Evolutionary conservation across 257 asterid species (phyloP).

Genomic region (Ballota nigra): DNA sequence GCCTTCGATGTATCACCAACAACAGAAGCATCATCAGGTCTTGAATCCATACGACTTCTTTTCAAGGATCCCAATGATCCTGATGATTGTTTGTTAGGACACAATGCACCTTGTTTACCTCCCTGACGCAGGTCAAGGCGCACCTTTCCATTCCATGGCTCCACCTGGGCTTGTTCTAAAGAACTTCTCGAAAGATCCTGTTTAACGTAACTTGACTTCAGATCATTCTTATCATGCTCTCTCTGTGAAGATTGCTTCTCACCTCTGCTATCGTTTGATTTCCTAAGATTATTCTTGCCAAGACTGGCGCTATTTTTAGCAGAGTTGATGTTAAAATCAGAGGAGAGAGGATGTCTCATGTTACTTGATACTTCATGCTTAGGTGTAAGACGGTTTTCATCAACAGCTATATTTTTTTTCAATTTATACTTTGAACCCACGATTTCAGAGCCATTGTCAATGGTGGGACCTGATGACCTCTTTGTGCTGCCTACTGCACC

Average conservation of each 20-base stretch:
- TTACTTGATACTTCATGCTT: slow-evolving; percentile 28
- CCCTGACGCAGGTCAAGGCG: slow-evolving; percentile 40
- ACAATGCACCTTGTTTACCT: slow-evolving; percentile 38
- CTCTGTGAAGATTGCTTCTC: slow-evolving; percentile 34
- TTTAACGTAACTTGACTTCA: slow-evolving; percentile 24
- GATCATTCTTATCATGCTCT: slow-evolving; percentile 29
- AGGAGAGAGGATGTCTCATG: slow-evolving; percentile 25
- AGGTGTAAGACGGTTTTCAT: slow-evolving; percentile 28
- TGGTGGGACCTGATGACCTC: slow-evolving; percentile 28
- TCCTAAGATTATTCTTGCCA: slow-evolving; percentile 38
- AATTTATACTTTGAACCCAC: slow-evolving; percentile 30
- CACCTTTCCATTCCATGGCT: slow-evolving; percentile 36
- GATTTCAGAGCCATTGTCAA: slow-evolving; percentile 30
- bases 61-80: slow-evolving; percentile 35
- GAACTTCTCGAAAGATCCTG: slow-evolving; percentile 33
- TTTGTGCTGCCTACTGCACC: slow-evolving; percentile 1
- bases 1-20: slow-evolving; percentile 40
- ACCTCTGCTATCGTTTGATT: slow-evolving; percentile 31
- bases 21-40: slow-evolving; percentile 36
- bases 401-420: slow-evolving; percentile 30
- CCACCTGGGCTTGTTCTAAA: slow-evolving; percentile 25
- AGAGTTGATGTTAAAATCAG: slow-evolving; percentile 35
- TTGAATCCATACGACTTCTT: slow-evolving; percentile 37
- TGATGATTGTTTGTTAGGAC: slow-evolving; percentile 37
- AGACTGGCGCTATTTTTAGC: slow-evolving; percentile 27